Percentiles rank a stretch among this genome's conserved stretches.
Evolutionary conservation across 2,329 filamentous ascomycete species (phyloP).

Genomic region (Malbranchea zuffiana): DNA sequence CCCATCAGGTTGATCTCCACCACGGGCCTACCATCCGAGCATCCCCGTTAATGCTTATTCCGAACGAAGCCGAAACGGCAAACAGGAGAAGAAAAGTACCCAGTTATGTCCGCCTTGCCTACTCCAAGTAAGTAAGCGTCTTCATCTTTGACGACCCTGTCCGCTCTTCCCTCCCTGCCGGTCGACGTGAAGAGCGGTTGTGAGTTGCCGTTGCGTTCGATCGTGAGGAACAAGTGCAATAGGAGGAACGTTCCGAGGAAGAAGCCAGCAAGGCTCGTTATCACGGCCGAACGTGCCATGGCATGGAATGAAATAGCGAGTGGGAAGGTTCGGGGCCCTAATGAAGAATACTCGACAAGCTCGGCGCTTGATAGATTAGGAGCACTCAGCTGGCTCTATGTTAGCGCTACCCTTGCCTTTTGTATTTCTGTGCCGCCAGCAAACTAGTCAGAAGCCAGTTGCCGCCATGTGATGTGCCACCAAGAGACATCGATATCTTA

Average conservation of each 20-base stretch:
- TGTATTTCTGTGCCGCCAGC: too few species aligned
- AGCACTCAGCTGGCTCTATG: too few species aligned
- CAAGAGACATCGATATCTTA: too few species aligned
- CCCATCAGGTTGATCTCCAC: slow-evolving; percentile 88
- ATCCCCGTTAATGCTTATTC: too few species aligned
- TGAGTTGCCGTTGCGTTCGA: not conserved
- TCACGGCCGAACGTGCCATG: slow-evolving; percentile 8
- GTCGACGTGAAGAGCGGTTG: not conserved
- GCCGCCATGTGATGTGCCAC: too few species aligned
- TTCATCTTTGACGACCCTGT: slow-evolving; percentile 20
- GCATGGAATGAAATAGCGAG: not conserved
- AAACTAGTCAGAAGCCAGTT: too few species aligned
- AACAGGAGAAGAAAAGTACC: slow-evolving; percentile 34
- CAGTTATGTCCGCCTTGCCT: slow-evolving; percentile 63
- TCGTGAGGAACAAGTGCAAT: slow-evolving; percentile 2
- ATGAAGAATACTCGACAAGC: too few species aligned
- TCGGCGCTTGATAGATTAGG: too few species aligned
- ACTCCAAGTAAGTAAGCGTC: slow-evolving; percentile 53
- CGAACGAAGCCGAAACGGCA: slow-evolving; percentile 11
- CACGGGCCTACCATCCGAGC: slow-evolving; percentile 68
- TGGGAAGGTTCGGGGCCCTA: not conserved
- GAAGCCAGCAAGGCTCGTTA: slow-evolving; percentile 7
- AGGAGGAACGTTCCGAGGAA: slow-evolving; percentile 9
- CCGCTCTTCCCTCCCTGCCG: slow-evolving; percentile 15
- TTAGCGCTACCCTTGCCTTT: too few species aligned